Conservation (phyloP, 2,329 filamentous ascomycete genomes). For the Chaetothyriales sp. region DNA sequence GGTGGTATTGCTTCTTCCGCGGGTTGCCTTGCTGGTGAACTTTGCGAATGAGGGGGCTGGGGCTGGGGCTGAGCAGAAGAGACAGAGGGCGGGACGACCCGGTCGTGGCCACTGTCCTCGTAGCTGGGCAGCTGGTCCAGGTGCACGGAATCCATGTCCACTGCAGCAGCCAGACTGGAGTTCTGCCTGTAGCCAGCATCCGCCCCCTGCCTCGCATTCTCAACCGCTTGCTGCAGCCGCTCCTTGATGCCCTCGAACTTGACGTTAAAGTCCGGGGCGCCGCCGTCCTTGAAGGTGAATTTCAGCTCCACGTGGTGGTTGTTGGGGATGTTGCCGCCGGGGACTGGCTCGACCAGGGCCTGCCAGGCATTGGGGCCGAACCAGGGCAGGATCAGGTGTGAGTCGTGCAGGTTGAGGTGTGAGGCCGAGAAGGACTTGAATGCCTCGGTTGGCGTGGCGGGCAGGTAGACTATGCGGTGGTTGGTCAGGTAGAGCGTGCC, state of each 20-base stretch:
- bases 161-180: constrained; percentile 29
- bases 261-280: constrained; percentile 79
- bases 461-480: constrained; percentile 79
- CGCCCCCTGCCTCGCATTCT: constrained; percentile 54
- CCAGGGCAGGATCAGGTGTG: constrained; percentile 72
- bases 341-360: constrained; percentile 61
- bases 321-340: constrained; percentile 67
- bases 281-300: constrained; percentile 84
- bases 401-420: constrained; percentile 74
- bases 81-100: constrained; percentile 18
- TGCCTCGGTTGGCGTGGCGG: constrained; percentile 47
- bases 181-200: constrained; percentile 13
- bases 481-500: constrained; percentile 73
- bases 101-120: constrained; percentile 41
- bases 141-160: constrained; percentile 51
- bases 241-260: constrained; percentile 75
- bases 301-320: constrained; percentile 63
- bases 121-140: constrained; percentile 83
- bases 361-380: constrained; percentile 89
- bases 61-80: constrained; percentile 22
- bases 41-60: too few species aligned
- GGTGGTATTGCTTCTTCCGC: constrained; percentile 6
- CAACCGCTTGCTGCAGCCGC: constrained; percentile 63
- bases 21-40: not conserved
- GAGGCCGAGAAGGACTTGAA: constrained; percentile 83